Base-by-base conservation (phyloP, 768 basidiomycete genomes). In the Phaeotremella fagi region DNA sequence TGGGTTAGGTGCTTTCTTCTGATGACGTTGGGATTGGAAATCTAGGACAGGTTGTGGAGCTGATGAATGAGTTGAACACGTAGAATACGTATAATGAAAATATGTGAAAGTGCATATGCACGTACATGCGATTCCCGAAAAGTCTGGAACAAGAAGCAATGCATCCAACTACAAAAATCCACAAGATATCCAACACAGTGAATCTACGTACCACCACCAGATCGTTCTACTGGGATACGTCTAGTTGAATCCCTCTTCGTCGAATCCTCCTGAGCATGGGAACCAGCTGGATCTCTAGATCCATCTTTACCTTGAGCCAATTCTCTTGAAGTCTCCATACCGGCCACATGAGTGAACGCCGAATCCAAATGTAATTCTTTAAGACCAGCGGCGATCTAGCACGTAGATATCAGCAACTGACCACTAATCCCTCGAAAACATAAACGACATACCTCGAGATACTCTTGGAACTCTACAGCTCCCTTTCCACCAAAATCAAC, bases 381-480 rank as follows among this genome's bases (percentile, higher is more conserved):
- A 43, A 76, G 59, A 4, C 77, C 77, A 20, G 77, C 77, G 3
- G 76, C 77, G 54, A 77, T 72, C 61, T 75, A 49, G 23, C 51
- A 50, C 25, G 45, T 22, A 18, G 44, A 5, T 28, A 41, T 12
- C 36, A n/a, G 53, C 52, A 54, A 48, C 38, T 45, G 18, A 36
- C 44, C 7, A 42, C 42, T 15, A 28, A 9, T 5, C 20, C n/a
- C 9, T 1, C 6, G 16, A 28, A 22, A 7, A 20, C 3, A 11
- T 12, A 45, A 29, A 33, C 18, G 7, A 75, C 83, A 14, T 59
- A 88, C 88, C 82, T 92, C 89, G 45, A 91, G 78, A 72, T 92
- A 92, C 68, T 88, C 87, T 59, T 92, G 87, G 64, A 89, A 83
- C 57, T 84, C 82, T 43, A 95, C 75, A 24, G 80, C 79, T 25